These are phyloP conservation scores for Jimgerdemannia flammicorona DNA, from an alignment of 192 early-diverging fungal species.

Conservation along the genomic window DNA sequence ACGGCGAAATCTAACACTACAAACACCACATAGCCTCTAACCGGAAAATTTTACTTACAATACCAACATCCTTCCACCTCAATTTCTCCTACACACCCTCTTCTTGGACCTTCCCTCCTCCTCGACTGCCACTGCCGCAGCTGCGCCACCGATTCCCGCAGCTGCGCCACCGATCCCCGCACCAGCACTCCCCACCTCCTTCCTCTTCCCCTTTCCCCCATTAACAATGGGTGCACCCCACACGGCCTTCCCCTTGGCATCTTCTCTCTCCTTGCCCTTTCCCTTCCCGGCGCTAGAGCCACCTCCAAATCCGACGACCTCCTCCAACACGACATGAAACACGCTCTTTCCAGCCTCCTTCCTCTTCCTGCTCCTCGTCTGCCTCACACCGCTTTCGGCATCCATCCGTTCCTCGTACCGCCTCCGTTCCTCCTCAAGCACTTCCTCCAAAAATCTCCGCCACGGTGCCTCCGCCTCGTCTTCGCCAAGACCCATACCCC, in stretches of 20 bases:
- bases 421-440: neutral
- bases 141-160: too few relatives aligned
- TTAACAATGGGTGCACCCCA: neutral
- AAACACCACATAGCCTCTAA: too few relatives aligned
- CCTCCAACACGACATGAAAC: neutral
- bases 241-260: neutral
- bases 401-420: neutral
- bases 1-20: too few relatives aligned
- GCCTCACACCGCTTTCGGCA: neutral
- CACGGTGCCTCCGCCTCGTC: neutral
- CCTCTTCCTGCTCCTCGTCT: neutral
- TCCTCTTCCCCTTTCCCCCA: neutral
- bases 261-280: neutral
- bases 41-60: too few relatives aligned
- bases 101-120: neutral
- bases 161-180: too few relatives aligned
- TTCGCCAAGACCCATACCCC: neutral
- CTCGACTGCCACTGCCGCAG: too few relatives aligned
- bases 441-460: neutral
- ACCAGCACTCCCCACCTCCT: neutral
- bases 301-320: neutral
- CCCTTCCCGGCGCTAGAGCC: neutral
- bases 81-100: neutral
- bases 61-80: neutral
- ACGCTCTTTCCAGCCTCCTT: neutral